Evolutionary conservation across 2,329 filamentous ascomycete genomes (phyloP).

Genomic region (Claviceps pazoutovae): DNA sequence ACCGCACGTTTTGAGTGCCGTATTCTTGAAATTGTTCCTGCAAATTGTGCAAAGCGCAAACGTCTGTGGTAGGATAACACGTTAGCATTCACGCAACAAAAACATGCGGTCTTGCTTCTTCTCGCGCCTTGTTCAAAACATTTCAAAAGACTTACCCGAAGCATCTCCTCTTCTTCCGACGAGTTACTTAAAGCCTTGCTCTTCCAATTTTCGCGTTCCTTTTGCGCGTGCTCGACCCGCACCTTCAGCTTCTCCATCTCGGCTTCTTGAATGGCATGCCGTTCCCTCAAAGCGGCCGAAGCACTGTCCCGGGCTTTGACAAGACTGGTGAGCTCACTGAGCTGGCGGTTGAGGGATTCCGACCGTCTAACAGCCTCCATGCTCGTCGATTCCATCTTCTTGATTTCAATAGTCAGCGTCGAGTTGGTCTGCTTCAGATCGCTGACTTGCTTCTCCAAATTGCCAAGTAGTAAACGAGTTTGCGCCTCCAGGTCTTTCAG

Average conservation of each 20-base stretch:
- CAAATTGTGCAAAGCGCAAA: slow-evolving; percentile 72
- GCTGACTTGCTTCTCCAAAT: slow-evolving; percentile 79
- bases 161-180: slow-evolving; percentile 69
- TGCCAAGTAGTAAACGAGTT: slow-evolving; percentile 60
- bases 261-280: slow-evolving; percentile 48
- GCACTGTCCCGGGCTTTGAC: slow-evolving; percentile 62
- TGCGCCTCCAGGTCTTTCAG: slow-evolving; percentile 81
- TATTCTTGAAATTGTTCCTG: slow-evolving; percentile 86
- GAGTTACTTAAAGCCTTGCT: slow-evolving; percentile 68
- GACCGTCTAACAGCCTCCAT: slow-evolving; percentile 55
- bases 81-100: slow-evolving; percentile 10
- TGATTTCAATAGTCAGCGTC: slow-evolving; percentile 57
- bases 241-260: slow-evolving; percentile 71
- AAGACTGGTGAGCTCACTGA: slow-evolving; percentile 59
- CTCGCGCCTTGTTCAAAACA: not conserved
- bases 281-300: slow-evolving; percentile 36
- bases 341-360: slow-evolving; percentile 62
- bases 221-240: slow-evolving; percentile 62
- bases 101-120: not conserved
- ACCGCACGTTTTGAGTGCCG: slow-evolving; percentile 82
- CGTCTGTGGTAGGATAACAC: slow-evolving; percentile 13
- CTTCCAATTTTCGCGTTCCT: slow-evolving; percentile 77
- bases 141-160: slow-evolving; percentile 54
- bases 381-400: slow-evolving; percentile 57
- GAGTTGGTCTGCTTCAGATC: slow-evolving; percentile 70